A percentile compares a stretch with the other conserved stretches of the same genome.
Conservation (phyloP, 306 rosid genomes). For the Pyrus communis region DNA sequence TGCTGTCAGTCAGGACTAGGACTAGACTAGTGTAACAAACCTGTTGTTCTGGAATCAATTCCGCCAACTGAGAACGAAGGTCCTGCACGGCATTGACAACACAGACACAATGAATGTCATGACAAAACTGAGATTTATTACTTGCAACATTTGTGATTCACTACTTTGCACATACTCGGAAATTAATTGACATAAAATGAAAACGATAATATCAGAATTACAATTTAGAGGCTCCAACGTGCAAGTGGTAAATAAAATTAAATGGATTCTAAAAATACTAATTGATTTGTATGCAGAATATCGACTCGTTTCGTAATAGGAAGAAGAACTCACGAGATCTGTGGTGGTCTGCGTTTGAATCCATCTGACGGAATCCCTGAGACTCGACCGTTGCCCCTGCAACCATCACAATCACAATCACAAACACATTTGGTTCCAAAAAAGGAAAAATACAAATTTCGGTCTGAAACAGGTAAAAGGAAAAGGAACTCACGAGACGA, state of each 20-base stretch:
- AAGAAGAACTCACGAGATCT: constrained; percentile 45
- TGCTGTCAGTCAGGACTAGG: background rate
- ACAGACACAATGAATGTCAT: background rate
- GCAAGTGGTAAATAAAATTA: background rate
- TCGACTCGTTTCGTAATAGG: background rate
- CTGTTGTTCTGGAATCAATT: constrained; percentile 90
- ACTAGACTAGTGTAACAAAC: constrained; percentile 21
- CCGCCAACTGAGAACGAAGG: constrained; percentile 74
- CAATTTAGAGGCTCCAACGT: background rate
- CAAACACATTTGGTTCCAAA: background rate
- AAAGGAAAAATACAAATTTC: background rate
- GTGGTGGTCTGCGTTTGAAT: constrained; percentile 62
- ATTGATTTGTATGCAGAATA: background rate
- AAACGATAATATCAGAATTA: background rate
- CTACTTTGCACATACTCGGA: background rate
- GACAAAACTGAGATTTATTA: background rate
- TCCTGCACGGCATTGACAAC: constrained; percentile 44
- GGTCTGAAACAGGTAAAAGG: background rate
- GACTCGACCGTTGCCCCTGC: constrained; percentile 72
- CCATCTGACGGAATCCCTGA: constrained; percentile 76
- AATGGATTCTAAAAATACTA: background rate
- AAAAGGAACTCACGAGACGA: constrained; percentile 47
- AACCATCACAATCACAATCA: background rate
- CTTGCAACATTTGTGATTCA: too few species aligned
- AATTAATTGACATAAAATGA: background rate